Base-by-base conservation (phyloP, 345 rosid species). In the Salix arbutifolia region DNA sequence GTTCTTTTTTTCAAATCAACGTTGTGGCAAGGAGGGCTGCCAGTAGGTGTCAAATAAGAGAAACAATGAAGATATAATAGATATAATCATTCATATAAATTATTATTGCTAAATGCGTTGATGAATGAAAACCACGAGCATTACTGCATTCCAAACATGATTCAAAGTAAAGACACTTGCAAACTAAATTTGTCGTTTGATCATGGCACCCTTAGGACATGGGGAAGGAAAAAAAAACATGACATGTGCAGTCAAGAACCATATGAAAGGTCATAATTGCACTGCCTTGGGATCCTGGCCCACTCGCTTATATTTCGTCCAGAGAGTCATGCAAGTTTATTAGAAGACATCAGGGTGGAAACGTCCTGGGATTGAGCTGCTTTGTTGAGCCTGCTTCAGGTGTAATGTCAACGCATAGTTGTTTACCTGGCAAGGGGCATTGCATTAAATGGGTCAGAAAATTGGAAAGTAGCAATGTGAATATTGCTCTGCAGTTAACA, bases 261-360 rank as follows among this genome's bases (percentile, higher is more conserved):
- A 58, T 10, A 23, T 58, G 64, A 58, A n/a, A 23, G 64, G 14
- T 19, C 21, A 60, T 26, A 11, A 44, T 16, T 19, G 73, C 17
- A 35, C 21, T 68, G 64, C 33, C 60, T n/a, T 12, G 64, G 4
- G 52, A 77, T 71, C 73, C 52, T 52, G 30, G 60, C 50, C 23
- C 40, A 70, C 42, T 26, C n/a, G 69, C 42, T 8, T 42, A 33
- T 23, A 72, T 6, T n/a, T 35, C 26, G 71, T 37, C 72, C 25
- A 26, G 30, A 13, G 11, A 8, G 6, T 31, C 12, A 52, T 31
- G 25, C 6, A 17, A 17, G 25, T 38, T 30, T 14, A 53, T 79
- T 87, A 92, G 85, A 91, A 92, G 72, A 92, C 90, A 74, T 92
- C 97, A 0, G 97, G 97, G 82, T 88, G 86, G 85, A 88, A 92